These are phyloP conservation scores for Colletotrichum navitas DNA, from an alignment of 2,329 filamentous ascomycete species.

Conservation along the genomic window DNA sequence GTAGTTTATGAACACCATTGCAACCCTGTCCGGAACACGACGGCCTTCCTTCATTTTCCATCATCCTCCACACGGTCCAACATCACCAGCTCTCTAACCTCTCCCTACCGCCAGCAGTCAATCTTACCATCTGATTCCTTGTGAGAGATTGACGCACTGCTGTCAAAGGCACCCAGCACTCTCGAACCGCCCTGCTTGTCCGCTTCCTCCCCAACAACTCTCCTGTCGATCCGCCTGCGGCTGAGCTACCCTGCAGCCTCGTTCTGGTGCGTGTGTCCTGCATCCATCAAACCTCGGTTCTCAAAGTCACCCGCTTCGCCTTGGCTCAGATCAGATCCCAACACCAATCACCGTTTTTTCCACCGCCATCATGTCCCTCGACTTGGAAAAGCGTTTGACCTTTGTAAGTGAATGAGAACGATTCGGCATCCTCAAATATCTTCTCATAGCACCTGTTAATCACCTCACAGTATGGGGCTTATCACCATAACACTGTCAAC, in stretches of 20 bases:
- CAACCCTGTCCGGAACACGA: conserved; percentile 41
- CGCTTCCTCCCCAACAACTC: background rate
- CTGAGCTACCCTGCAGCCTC: conserved; percentile 34
- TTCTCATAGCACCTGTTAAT: conserved; percentile 26
- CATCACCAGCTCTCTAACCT: conserved; percentile 25
- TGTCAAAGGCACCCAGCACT: background rate
- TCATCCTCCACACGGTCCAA: conserved; percentile 27
- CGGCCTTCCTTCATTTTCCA: conserved; percentile 41
- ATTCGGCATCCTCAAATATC: background rate
- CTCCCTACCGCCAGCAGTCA: conserved; percentile 20
- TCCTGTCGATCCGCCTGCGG: conserved; percentile 30
- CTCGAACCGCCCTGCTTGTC: conserved; percentile 1
- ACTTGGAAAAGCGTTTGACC: conserved; percentile 84
- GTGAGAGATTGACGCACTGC: conserved; percentile 20
- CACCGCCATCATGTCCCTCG: conserved; percentile 69
- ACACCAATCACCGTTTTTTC: conserved; percentile 15
- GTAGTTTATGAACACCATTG: conserved; percentile 41
- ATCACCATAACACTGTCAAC: conserved; percentile 84
- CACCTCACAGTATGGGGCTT: conserved; percentile 78
- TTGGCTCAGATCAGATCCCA: conserved; percentile 29
- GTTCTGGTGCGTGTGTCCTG: conserved; percentile 20
- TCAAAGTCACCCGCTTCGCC: conserved; percentile 16
- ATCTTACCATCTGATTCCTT: background rate
- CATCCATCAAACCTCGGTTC: conserved; percentile 40
- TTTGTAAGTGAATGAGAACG: conserved; percentile 72